Base-by-base conservation (phyloP, 2,329 filamentous ascomycete genomes). In the Aspergillus persii region DNA sequence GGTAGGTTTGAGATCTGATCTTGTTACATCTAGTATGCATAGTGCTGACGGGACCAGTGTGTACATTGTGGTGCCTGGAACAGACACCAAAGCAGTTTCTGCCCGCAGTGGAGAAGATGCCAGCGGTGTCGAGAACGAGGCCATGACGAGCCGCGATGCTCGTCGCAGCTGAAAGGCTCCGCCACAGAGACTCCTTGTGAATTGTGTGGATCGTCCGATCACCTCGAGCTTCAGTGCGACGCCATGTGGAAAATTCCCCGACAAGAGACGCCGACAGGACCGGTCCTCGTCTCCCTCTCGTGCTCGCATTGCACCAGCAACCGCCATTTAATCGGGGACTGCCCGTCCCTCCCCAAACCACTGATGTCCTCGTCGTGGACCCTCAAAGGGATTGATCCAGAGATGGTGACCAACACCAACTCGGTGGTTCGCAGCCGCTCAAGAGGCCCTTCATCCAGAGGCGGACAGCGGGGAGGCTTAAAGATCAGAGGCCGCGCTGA, bases 71-170 rank as follows among this genome's bases (percentile, higher is more conserved):
- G 73, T 39, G 68, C 71, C 8, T 76, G 75, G 71, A 71, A 74
- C 57, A 39, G 72, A 41, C 80, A 80, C 60, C 68, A 75, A 58
- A 74, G 71, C 56, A 69, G 65, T 33, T 69, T 73, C 41, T 80
- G 78, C 56, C 76, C 78, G 18, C 64, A 68, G 27, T 76, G 76
- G 69, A 67, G 71, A 59, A 68, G 77, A 62, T 80, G 78, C 64
- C 68, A 74, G 52, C 86, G 85, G 68, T 91, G 89, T 72, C 81
- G 79, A 51, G 84, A 88, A 71, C 77, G 83, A 48, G 89, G 88
- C 8, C 89, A 92, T 67, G 65, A 68, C 53, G 72, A 75, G 18
- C 6, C 44, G 1, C 65, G 74, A 8, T 91, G 88, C 68, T 66
- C 71, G 3, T 84, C 88, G 63, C 85, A 85, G 62, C 78, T 89